Evolutionary conservation across 306 rosid genomes (phyloP), one percentile per base, ranked within the genome.

Genomic region (Trifolium repens): DNA sequence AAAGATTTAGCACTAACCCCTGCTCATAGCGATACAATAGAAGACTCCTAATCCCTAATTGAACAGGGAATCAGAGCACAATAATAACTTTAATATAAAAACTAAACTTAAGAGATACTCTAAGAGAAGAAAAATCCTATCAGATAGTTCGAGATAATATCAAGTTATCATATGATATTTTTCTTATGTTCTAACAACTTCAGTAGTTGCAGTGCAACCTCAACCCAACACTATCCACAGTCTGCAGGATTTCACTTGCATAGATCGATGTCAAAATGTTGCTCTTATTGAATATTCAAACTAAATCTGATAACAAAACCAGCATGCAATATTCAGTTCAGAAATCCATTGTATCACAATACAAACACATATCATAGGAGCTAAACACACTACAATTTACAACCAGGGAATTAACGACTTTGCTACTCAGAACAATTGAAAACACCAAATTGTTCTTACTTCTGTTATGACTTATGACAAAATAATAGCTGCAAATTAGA

Each of bases 191-290:
- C 62, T 24, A 55, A 24, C 62, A 55, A 50, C 24, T 50, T 15
- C 49, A 54, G 17, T 14, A 52, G 54, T 71, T 72, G 13, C 27
- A 54, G 61, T 59, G 66, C 42, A 60, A 19, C 53, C 67, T 35
- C 59, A 17, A 76, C 16, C 34, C 67, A 57, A 71, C 55, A 64
- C 39, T 7, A 71, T 27, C 64, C n/a, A 65, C 57, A 65, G 27
- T 39, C 62, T 57, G 77, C 52, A 76, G 58, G 39, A 47, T 65
- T 34, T 42, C 37, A 30, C 24, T 46, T 47, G 64, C 52, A 75
- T 62, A 15, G 57, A 59, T 14, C 49, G 58, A 66, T 22, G 69
- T 46, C 78, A 71, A 78, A 71, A 71, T 37, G 55, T 15, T 37
- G 1, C 2, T 52, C 16, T 13, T 9, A 71, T 19, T n/a, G 19